Evolutionary conservation across 1,139 yeast species (phyloP), one percentile per base, ranked within the genome.

Genomic region (Citeromyces hawaiiensis): DNA sequence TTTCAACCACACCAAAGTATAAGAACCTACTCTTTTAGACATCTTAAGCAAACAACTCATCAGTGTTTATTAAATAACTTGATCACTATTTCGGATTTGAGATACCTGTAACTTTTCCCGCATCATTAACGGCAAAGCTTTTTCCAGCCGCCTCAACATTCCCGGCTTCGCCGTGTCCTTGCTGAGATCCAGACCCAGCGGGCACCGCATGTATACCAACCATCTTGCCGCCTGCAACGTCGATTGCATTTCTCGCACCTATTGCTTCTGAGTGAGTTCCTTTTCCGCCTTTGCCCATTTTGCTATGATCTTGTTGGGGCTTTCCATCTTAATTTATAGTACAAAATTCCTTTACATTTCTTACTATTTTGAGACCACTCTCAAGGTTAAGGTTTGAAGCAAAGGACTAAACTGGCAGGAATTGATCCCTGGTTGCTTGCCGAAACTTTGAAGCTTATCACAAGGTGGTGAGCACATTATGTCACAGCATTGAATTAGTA

Each of bases 201-300:
- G 57, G 67, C n/a, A n/a, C n/a, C n/a, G n/a, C n/a, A 49, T 71
- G 75, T 36, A 71, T 55, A 50, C 70, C 75, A 29, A 70, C 55
- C 42, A 64, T 62, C 50, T 71, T 76, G 44, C 68, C 68, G 0
- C 70, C 69, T 2, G 69, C 56, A 37, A 63, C 61, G 15, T 63
- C 57, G 18, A 61, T 56, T 2, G 74, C 69, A 47, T 67, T 59
- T 43, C 60, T 60, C 2, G 74, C 72, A 21, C 27, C 9, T 3
- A 9, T 9, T 9, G 8, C 4, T 23, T 23, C 27, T 9, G 27
- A 23, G 27, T 23, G 27, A 7, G 27, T 9, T 23, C 27, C 27
- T 23, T 23, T 23, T 23, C 27, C 27, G 27, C 27, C 27, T 23
- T 23, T 23, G 27, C 27, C 11, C 27, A 23, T 23, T 6, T 23